Percentiles rank a stretch among this genome's conserved stretches.
Conservation (phyloP, 768 basidiomycete genomes). For the Trametes meyenii region DNA sequence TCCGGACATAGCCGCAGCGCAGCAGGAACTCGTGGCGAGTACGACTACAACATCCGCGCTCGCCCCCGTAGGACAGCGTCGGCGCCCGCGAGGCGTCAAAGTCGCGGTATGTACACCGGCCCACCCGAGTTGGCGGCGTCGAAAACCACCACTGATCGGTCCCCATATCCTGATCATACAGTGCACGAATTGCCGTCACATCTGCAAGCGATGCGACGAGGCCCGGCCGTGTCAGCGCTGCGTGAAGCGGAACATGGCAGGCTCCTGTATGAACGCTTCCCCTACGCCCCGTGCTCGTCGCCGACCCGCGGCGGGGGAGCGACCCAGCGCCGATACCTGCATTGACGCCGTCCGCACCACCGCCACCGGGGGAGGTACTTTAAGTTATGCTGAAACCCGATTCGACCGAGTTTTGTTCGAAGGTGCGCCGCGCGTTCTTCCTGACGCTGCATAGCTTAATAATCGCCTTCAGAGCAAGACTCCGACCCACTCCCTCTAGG, state of each 20-base stretch:
- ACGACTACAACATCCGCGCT: not conserved
- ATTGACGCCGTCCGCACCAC: not conserved
- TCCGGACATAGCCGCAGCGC: too few relatives aligned
- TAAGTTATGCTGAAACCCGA: not conserved
- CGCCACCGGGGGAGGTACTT: not conserved
- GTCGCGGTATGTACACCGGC: slow-evolving; percentile 5
- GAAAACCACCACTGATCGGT: too few relatives aligned
- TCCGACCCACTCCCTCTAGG: too few relatives aligned
- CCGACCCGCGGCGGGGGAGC: not conserved
- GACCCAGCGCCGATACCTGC: not conserved
- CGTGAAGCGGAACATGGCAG: not conserved
- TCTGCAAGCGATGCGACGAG: slow-evolving; percentile 17
- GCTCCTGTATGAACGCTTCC: slow-evolving; percentile 4
- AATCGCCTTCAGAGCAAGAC: too few relatives aligned
- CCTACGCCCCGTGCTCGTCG: not conserved
- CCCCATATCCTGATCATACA: not conserved
- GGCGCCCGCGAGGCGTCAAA: slow-evolving; percentile 10
- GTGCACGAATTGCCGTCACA: slow-evolving; percentile 16
- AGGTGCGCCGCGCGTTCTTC: too few relatives aligned
- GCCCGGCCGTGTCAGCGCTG: slow-evolving; percentile 14
- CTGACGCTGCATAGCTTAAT: too few relatives aligned
- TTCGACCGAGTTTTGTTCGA: too few relatives aligned
- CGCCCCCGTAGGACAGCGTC: not conserved
- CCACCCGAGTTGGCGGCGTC: not conserved
- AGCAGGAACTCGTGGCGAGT: not conserved